Percentiles rank a stretch among this genome's conserved stretches.
These are phyloP conservation scores for Wickerhamia fluorescens DNA, from an alignment of 805 yeast genomes.

Conservation along the genomic window DNA sequence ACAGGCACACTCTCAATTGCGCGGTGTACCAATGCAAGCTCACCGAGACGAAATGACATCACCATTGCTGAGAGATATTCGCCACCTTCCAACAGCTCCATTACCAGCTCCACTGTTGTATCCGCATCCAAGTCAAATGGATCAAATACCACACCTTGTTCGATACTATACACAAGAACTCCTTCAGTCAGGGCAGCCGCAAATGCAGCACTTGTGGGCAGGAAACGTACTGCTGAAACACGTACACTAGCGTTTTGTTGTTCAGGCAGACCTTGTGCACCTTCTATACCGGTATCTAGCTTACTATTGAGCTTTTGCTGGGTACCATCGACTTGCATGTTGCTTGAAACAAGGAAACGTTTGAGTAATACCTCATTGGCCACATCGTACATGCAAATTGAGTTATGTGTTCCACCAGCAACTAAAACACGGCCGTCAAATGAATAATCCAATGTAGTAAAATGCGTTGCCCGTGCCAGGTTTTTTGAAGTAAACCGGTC, in stretches of 20 bases:
- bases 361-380: constrained; percentile 79
- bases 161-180: constrained; percentile 71
- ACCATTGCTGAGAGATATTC: constrained; percentile 73
- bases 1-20: constrained; percentile 70
- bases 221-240: constrained; percentile 69
- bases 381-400: constrained; percentile 86
- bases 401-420: constrained; percentile 91
- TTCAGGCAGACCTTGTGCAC: constrained; percentile 73
- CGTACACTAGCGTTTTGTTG: constrained; percentile 70
- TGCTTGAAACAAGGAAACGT: constrained; percentile 77
- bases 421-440: constrained; percentile 83
- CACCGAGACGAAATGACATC: constrained; percentile 92
- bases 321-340: constrained; percentile 90
- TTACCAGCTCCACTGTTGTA: constrained; percentile 73
- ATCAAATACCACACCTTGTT: constrained; percentile 71
- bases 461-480: constrained; percentile 76
- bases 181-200: constrained; percentile 97
- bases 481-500: constrained; percentile 79
- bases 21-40: constrained; percentile 58
- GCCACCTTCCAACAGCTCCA: constrained; percentile 50
- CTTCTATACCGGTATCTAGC: constrained; percentile 71
- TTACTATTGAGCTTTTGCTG: constrained; percentile 72
- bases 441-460: constrained; percentile 75
- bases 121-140: constrained; percentile 94
- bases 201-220: constrained; percentile 86